phyloP scores from a whole-genome alignment of 371 early-diverging fungal species.

The Haplosporangium sp. region DNA sequence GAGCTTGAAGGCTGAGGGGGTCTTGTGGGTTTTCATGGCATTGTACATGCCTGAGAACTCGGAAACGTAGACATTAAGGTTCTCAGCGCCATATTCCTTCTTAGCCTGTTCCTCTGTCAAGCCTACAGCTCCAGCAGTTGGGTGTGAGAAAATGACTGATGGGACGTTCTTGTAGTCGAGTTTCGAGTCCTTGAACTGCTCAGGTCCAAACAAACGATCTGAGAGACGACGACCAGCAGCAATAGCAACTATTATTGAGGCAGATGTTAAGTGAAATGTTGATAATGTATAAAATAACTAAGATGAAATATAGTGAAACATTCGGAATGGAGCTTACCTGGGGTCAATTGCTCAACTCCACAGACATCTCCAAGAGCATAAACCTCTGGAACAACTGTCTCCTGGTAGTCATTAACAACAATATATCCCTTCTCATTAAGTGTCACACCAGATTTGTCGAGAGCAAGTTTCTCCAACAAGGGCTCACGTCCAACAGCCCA shows the following conservation, averaged over 20 bases:
- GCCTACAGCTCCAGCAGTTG: constrained; percentile 91
- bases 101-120: constrained; percentile 89
- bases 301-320: not conserved
- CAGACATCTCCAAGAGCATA: constrained; percentile 97
- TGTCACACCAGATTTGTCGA: constrained; percentile 76
- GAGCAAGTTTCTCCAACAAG: constrained; percentile 74
- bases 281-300: not conserved
- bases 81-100: constrained; percentile 78
- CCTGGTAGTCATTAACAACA: constrained; percentile 87
- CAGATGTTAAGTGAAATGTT: constrained; percentile 1
- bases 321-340: constrained; percentile 60
- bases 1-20: constrained; percentile 90
- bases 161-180: constrained; percentile 95
- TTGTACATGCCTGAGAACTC: constrained; percentile 95
- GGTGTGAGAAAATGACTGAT: constrained; percentile 97
- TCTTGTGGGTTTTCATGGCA: constrained; percentile 89
- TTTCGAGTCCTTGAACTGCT: constrained; percentile 72
- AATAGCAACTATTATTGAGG: constrained; percentile 75
- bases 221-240: constrained; percentile 95
- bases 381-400: constrained; percentile 76
- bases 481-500: constrained; percentile 94
- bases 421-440: constrained; percentile 77
- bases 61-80: constrained; percentile 87
- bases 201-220: constrained; percentile 93
- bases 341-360: constrained; percentile 93